These are phyloP conservation scores for Aspergillus biplanus DNA, from an alignment of 495 filamentous ascomycete genomes.

Conservation along the genomic window DNA sequence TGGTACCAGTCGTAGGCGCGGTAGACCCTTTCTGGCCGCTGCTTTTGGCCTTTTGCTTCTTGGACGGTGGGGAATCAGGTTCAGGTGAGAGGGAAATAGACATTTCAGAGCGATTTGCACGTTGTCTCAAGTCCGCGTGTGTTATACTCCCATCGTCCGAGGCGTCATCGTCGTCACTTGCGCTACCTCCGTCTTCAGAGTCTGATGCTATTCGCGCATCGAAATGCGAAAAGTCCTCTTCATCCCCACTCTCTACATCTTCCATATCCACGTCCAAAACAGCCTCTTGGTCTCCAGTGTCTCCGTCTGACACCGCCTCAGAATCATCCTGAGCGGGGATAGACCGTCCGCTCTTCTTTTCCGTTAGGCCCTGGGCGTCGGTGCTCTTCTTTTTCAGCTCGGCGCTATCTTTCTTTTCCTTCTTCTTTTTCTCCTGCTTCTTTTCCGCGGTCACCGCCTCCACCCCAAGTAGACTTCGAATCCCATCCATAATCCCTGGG, in stretches of 20 bases:
- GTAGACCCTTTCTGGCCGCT: constrained; percentile 25
- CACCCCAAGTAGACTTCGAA: constrained; percentile 65
- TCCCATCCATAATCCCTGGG: constrained; percentile 60
- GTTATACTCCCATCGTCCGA: constrained; percentile 37
- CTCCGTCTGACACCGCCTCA: background rate
- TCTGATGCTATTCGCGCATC: constrained; percentile 59
- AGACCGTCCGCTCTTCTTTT: background rate
- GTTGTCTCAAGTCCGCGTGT: background rate
- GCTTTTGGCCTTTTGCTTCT: constrained; percentile 43
- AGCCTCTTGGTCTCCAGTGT: constrained; percentile 8
- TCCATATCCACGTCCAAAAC: constrained; percentile 31
- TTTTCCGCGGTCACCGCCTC: constrained; percentile 34
- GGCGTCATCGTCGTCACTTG: constrained; percentile 33
- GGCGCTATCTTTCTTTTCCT: constrained; percentile 12
- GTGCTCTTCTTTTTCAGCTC: background rate
- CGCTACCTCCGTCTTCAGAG: constrained; percentile 46
- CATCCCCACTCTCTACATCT: constrained; percentile 45
- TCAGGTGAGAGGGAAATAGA: constrained; percentile 44
- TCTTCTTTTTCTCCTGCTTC: constrained; percentile 17
- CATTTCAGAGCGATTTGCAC: constrained; percentile 29
- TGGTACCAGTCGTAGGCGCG: constrained; percentile 58
- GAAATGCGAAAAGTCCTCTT: constrained; percentile 51
- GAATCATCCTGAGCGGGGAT: background rate
- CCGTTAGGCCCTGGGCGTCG: background rate
- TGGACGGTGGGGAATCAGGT: constrained; percentile 41